A percentile compares a stretch with the other conserved stretches of the same genome.
Conservation (phyloP, 352 stramenopile genomes). For the Saprolegnia parasitica region DNA sequence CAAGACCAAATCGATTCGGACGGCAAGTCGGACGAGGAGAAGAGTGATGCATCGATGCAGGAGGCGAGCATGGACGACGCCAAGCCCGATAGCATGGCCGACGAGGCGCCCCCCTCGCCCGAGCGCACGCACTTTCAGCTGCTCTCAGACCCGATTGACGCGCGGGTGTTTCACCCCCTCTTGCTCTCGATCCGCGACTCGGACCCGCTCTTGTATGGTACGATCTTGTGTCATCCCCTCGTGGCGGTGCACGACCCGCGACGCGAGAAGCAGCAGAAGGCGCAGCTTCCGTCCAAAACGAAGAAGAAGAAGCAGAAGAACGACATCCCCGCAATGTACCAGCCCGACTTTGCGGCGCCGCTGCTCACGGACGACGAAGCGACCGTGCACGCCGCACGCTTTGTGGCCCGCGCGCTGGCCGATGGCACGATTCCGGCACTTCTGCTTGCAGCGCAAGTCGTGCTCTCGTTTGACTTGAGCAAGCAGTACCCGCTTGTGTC, state of each 20-base stretch:
- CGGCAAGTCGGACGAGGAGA: conserved; percentile 56
- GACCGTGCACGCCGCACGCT: conserved; percentile 59
- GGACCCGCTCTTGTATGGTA: conserved; percentile 75
- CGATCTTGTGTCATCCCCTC: conserved; percentile 79
- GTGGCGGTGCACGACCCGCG: conserved; percentile 69
- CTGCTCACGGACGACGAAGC: conserved; percentile 50
- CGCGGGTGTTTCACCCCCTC: conserved; percentile 74
- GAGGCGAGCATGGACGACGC: conserved; percentile 50
- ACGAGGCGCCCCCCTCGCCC: conserved; percentile 39
- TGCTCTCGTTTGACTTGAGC: neutral
- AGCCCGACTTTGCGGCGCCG: conserved; percentile 58
- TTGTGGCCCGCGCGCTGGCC: conserved; percentile 68
- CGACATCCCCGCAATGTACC: conserved; percentile 53
- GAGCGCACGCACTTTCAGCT: conserved; percentile 45
- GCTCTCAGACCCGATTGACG: conserved; percentile 64
- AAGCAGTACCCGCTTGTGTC: conserved; percentile 3
- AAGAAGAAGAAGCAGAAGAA: conserved; percentile 54
- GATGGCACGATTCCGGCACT: conserved; percentile 72
- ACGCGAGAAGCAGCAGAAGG: conserved; percentile 83
- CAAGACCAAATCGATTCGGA: conserved; percentile 36
- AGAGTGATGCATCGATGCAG: conserved; percentile 36
- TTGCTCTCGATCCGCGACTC: conserved; percentile 69
- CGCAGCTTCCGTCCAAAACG: conserved; percentile 55
- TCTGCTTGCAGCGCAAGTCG: conserved; percentile 56
- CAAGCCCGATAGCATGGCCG: conserved; percentile 36